phyloP scores from a whole-genome alignment of 768 basidiomycete genomes.

The Suillus brevipes region DNA sequence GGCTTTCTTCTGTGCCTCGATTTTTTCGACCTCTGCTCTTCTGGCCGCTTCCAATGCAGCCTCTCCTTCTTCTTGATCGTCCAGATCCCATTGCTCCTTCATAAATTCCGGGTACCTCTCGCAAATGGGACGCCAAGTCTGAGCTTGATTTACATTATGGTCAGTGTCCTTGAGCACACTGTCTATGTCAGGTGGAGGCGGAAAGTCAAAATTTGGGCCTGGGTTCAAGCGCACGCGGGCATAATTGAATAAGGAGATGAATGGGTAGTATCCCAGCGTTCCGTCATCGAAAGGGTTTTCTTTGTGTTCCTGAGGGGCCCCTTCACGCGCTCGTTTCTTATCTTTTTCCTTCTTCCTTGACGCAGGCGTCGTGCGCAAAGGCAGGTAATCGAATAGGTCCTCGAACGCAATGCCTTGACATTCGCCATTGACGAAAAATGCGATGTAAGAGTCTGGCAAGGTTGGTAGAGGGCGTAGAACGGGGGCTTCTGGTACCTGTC shows the following conservation, averaged over 20 bases:
- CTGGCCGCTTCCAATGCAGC: constrained; percentile 46
- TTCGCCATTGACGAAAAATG: constrained; percentile 92
- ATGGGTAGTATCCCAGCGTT: constrained; percentile 91
- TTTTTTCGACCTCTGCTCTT: constrained; percentile 48
- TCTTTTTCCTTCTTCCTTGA: constrained; percentile 54
- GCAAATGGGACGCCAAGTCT: constrained; percentile 74
- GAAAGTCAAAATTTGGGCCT: constrained; percentile 82
- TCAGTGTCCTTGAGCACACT: constrained; percentile 46
- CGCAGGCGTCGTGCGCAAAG: constrained; percentile 63
- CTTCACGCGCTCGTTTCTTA: constrained; percentile 61
- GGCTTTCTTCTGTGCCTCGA: constrained; percentile 34
- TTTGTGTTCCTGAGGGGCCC: constrained; percentile 65
- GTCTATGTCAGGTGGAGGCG: constrained; percentile 80
- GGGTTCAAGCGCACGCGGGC: constrained; percentile 84
- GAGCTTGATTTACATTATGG: constrained; percentile 28
- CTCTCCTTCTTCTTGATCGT: constrained; percentile 75
- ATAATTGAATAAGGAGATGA: constrained; percentile 91
- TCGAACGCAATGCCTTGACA: constrained; percentile 81
- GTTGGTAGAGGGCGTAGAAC: constrained; percentile 66
- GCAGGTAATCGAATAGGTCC: constrained; percentile 88
- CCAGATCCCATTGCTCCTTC: constrained; percentile 77
- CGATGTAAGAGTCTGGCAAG: constrained; percentile 69
- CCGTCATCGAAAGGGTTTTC: constrained; percentile 94
- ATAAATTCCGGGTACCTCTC: constrained; percentile 88
- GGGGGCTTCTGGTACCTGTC: constrained; percentile 32